A percentile compares a stretch with the other conserved stretches of the same genome.
Evolutionary conservation across 352 stramenopile genomes (phyloP).

Genomic region (Globisporangium perplexum): DNA sequence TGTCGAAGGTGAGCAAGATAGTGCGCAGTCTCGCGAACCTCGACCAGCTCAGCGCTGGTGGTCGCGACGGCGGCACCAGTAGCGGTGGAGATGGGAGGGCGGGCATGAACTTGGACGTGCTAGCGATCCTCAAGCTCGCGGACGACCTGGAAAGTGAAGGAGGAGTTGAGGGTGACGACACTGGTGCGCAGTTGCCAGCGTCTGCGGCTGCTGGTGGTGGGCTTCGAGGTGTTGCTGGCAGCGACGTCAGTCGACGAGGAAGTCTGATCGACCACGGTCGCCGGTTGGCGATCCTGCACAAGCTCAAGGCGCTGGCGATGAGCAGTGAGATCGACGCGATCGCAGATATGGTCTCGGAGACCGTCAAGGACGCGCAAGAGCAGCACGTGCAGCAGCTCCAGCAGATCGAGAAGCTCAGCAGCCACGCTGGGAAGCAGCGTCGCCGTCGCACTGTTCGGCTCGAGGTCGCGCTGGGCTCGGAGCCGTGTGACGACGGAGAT

Average conservation of each 20-base stretch:
- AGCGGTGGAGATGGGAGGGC: slow-evolving; percentile 2
- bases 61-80: slow-evolving; percentile 5
- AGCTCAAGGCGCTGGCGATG: slow-evolving; percentile 11
- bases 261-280: slow-evolving; percentile 12
- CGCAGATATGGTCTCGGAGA: slow-evolving; percentile 15
- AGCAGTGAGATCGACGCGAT: slow-evolving; percentile 16
- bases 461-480: slow-evolving; percentile 3
- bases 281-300: slow-evolving; percentile 14
- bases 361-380: slow-evolving; percentile 21
- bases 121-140: slow-evolving; percentile 49
- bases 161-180: slow-evolving; percentile 1
- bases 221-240: background rate
- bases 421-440: background rate
- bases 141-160: slow-evolving; percentile 41
- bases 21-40: slow-evolving; percentile 50
- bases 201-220: too few relatives aligned
- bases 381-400: slow-evolving; percentile 18
- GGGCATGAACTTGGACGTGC: slow-evolving; percentile 24
- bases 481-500: background rate
- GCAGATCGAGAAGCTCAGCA: slow-evolving; percentile 8
- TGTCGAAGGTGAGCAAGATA: slow-evolving; percentile 55
- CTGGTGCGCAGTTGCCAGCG: too few relatives aligned
- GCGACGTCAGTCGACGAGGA: slow-evolving; percentile 1
- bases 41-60: slow-evolving; percentile 17
- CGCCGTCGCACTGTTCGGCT: background rate